Evolutionary conservation across 306 rosid genomes (phyloP).

Genomic region (Lathyrus tuberosus): DNA sequence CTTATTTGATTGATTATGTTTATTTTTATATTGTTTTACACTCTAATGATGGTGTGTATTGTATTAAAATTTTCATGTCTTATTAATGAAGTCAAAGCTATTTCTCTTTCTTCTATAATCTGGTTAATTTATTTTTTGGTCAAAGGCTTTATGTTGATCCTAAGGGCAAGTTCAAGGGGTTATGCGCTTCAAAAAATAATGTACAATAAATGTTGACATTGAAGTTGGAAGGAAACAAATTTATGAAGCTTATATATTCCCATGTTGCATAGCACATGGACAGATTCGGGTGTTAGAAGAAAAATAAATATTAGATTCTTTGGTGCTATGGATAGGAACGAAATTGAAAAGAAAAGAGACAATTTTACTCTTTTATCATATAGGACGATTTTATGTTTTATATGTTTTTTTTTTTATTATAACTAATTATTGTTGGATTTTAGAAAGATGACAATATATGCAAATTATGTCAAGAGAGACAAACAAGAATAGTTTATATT

Average conservation of each 20-base stretch:
- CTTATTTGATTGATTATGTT: conserved; percentile 35
- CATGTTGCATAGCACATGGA: conserved; percentile 71
- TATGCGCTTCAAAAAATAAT: conserved; percentile 33
- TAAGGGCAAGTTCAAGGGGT: conserved; percentile 45
- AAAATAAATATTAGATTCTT: conserved; percentile 43
- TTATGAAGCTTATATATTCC: conserved; percentile 32
- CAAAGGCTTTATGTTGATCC: conserved; percentile 30
- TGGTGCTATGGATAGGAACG: conserved; percentile 46
- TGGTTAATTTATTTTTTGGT: conserved; percentile 26
- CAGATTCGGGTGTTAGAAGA: conserved; percentile 39
- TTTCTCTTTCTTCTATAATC: conserved; percentile 25
- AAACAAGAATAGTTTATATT: no score
- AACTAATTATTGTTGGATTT: not conserved
- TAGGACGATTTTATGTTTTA: conserved; percentile 1
- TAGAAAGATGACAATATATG: not conserved
- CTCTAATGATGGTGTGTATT: conserved; percentile 33
- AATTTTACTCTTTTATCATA: conserved; percentile 11
- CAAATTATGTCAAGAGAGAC: no score
- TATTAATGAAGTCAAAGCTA: conserved; percentile 39
- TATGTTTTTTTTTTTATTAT: not conserved
- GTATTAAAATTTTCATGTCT: conserved; percentile 5
- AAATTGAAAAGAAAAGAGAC: conserved; percentile 17
- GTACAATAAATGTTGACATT: conserved; percentile 49
- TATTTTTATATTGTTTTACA: conserved; percentile 40
- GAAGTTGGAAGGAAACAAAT: conserved; percentile 14